A percentile compares a stretch with the other conserved stretches of the same genome.
phyloP scores from a whole-genome alignment of 305 asterid genomes.

The Petunia hybrid region DNA sequence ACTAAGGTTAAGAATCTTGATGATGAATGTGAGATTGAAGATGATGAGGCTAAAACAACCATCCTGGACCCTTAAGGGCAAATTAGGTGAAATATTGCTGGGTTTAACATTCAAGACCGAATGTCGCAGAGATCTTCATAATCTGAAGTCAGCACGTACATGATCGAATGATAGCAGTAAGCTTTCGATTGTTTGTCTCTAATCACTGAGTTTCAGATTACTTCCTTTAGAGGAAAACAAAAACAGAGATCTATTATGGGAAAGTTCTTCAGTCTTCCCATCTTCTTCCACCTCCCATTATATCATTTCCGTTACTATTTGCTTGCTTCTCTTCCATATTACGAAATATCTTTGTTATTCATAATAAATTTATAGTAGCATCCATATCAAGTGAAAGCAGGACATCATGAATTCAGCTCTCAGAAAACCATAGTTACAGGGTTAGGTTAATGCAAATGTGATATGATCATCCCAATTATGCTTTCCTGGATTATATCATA shows the following conservation, averaged over 20 bases:
- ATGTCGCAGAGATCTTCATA: constrained; percentile 9
- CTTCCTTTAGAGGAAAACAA: background rate
- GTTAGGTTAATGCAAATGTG: background rate
- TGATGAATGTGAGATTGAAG: background rate
- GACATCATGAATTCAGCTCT: background rate
- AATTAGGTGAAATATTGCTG: constrained; percentile 9
- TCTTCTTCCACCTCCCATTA: background rate
- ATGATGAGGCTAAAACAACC: background rate
- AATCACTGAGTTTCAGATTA: background rate
- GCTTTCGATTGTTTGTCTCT: background rate
- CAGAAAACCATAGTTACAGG: constrained; percentile 6
- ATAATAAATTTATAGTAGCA: background rate
- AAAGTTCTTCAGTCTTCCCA: background rate
- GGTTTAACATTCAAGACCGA: constrained; percentile 8
- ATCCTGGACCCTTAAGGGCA: background rate
- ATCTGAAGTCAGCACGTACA: background rate
- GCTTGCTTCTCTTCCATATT: background rate
- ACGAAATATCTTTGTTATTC: background rate
- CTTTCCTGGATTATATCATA: background rate
- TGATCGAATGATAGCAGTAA: background rate
- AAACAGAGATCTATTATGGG: constrained; percentile 9
- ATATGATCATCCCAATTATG: constrained; percentile 21
- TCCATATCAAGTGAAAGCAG: background rate
- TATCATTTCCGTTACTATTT: background rate
- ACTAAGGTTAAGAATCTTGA: constrained; percentile 4